Base-by-base conservation (phyloP, 352 stramenopile species). In the Albugo candida region DNA sequence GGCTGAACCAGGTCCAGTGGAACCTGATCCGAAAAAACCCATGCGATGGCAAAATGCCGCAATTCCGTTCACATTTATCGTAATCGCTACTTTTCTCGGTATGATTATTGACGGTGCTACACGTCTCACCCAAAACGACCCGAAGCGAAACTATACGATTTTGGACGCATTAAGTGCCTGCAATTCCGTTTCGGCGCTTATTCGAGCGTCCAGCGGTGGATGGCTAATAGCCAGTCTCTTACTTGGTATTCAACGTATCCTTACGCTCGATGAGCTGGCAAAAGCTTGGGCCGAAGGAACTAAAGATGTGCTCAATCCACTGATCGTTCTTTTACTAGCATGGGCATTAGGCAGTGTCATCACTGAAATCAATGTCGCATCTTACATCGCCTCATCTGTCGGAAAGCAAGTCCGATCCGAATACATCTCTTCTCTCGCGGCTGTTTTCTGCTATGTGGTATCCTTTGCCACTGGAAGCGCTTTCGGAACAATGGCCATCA, bases 401-500 rank as follows among this genome's bases (percentile, higher is more conserved):
- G 67, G 67, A 18, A 66, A 73, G 39, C 68, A 73, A 19, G 80
- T 94, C 58, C 59, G 75, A 35, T 72, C 75, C 48, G 74, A 81
- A 49, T 87, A 70, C 49, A 50, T 92, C 5, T 82, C 73, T 27
- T 80, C 77, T 13, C 88, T 92, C 43, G 63, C 76, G 14, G 83
- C 71, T 18, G 48, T 89, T 21, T 63, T 95, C 10, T 92, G 79
- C 65, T 92, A 81, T 52, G 45, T 92, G 39, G 80, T 95, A 45
- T 93, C 83, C 13, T 94, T 95, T 44, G 68, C 79, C n/a, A 91
- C 81, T 4, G 84, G 84, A 43, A 93, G 77, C 41, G 62, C 67
- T 14, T 94, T 93, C 53, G 81, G 80, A 43, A 95, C 84, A 10
- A 95, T 95, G 80, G 81, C 76, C 41, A 94, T 95, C 52, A 82